Conservation (phyloP, 2,329 filamentous ascomycete species). For the Lecanicillium sp. region DNA sequence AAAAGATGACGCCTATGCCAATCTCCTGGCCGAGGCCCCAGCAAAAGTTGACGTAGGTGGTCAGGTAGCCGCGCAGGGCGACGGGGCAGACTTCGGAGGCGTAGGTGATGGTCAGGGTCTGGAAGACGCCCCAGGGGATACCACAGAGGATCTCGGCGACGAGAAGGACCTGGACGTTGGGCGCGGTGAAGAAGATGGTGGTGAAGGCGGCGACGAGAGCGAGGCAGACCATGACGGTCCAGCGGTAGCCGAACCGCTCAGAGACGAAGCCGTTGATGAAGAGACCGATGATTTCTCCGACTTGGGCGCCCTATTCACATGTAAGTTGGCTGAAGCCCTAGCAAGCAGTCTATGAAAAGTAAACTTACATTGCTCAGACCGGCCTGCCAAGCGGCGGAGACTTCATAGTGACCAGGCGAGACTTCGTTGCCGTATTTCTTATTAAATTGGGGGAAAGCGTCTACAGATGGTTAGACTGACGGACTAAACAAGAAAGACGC, state of each 20-base stretch:
- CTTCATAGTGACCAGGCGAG: slow-evolving; percentile 39
- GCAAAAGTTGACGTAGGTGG: slow-evolving; percentile 71
- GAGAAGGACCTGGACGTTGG: slow-evolving; percentile 52
- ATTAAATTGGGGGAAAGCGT: slow-evolving; percentile 53
- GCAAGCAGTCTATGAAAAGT: background rate
- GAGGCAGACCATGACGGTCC: slow-evolving; percentile 56
- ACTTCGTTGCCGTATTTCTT: slow-evolving; percentile 43
- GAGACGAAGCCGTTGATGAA: slow-evolving; percentile 60
- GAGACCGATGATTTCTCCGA: slow-evolving; percentile 61
- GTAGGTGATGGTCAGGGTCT: slow-evolving; percentile 56
- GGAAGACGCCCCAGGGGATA: slow-evolving; percentile 56
- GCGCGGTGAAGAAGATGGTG: slow-evolving; percentile 59
- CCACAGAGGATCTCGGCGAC: slow-evolving; percentile 58
- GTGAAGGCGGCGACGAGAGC: slow-evolving; percentile 50
- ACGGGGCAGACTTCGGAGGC: slow-evolving; percentile 69
- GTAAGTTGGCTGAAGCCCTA: background rate
- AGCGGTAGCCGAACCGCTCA: slow-evolving; percentile 62
- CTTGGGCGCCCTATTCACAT: slow-evolving; percentile 40
- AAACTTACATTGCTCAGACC: slow-evolving; percentile 48
- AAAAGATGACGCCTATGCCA: slow-evolving; percentile 65
- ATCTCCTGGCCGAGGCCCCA: slow-evolving; percentile 73
- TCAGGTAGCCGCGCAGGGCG: slow-evolving; percentile 63
- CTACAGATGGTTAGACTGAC: too few relatives aligned
- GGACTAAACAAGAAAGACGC: too few relatives aligned
- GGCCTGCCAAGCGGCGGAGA: slow-evolving; percentile 58